Conservation (phyloP, 768 basidiomycete genomes). For the Paxillus involutus region DNA sequence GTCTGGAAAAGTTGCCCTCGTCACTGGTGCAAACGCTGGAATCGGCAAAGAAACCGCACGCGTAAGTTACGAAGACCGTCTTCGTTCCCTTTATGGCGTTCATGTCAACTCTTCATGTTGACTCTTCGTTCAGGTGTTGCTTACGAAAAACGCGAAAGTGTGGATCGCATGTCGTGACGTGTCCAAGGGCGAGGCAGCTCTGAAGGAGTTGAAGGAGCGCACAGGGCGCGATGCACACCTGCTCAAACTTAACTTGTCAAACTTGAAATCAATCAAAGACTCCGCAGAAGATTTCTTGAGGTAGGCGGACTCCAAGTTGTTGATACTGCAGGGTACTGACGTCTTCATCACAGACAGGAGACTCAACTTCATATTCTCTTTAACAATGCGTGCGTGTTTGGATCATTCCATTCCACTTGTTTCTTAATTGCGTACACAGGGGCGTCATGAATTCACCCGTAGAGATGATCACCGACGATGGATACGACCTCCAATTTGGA, state of each 20-base stretch:
- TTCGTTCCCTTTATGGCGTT: not conserved
- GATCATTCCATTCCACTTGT: too few species aligned
- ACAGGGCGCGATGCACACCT: conserved; percentile 31
- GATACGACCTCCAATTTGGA: too few species aligned
- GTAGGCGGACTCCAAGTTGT: too few species aligned
- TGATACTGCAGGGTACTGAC: not conserved
- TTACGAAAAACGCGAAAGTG: conserved; percentile 39
- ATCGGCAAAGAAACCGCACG: conserved; percentile 17
- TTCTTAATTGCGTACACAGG: too few species aligned
- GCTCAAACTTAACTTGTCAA: conserved; percentile 33
- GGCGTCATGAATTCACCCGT: too few species aligned
- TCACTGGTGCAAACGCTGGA: conserved; percentile 22
- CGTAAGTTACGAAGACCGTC: not conserved
- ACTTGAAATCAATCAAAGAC: conserved; percentile 29
- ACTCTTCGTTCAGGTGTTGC: not conserved
- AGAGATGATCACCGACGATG: too few species aligned
- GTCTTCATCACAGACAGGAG: too few species aligned
- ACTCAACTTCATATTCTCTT: too few species aligned
- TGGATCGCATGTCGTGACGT: conserved; percentile 47
- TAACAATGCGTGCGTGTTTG: too few species aligned
- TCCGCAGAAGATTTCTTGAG: conserved; percentile 32
- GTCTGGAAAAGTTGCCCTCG: conserved; percentile 15
- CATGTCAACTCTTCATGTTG: not conserved
- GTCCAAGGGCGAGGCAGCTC: conserved; percentile 39
- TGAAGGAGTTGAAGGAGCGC: conserved; percentile 37